A percentile compares a stretch with the other conserved stretches of the same genome.
These are phyloP conservation scores for Exophiala aquamarina DNA, from an alignment of 2,329 filamentous ascomycete genomes.

Conservation along the genomic window DNA sequence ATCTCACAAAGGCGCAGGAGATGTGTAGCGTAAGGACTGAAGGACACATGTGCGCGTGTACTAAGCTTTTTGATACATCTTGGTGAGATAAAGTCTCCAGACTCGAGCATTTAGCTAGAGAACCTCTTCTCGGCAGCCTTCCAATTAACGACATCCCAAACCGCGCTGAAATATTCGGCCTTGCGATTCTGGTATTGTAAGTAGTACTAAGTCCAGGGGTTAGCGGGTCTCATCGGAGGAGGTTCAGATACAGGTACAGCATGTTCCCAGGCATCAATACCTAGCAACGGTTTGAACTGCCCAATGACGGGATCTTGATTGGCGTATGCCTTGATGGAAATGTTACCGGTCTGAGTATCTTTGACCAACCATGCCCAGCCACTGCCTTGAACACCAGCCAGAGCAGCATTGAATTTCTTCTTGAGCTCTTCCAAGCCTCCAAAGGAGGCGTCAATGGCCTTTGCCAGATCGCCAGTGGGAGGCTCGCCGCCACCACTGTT, in stretches of 20 bases:
- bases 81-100: slow-evolving; percentile 8
- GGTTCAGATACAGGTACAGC: slow-evolving; percentile 44
- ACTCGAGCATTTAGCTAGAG: slow-evolving; percentile 12
- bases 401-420: slow-evolving; percentile 62
- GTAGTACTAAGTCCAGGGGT: slow-evolving; percentile 37
- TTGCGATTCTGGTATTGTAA: slow-evolving; percentile 96
- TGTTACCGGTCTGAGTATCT: slow-evolving; percentile 59
- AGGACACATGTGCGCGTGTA: slow-evolving; percentile 4
- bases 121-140: slow-evolving; percentile 78
- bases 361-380: slow-evolving; percentile 66
- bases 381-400: slow-evolving; percentile 65
- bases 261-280: slow-evolving; percentile 95
- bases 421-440: slow-evolving; percentile 61
- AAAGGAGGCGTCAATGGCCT: slow-evolving; percentile 60
- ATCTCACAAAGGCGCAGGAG: background rate
- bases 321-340: slow-evolving; percentile 64
- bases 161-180: slow-evolving; percentile 89
- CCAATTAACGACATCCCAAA: slow-evolving; percentile 98
- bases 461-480: slow-evolving; percentile 56
- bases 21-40: background rate
- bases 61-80: slow-evolving; percentile 1
- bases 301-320: slow-evolving; percentile 91
- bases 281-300: slow-evolving; percentile 76
- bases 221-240: background rate
- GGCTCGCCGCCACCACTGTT: slow-evolving; percentile 63